Base-by-base conservation (phyloP, 768 basidiomycete genomes). In the Tylopilus balloui region DNA sequence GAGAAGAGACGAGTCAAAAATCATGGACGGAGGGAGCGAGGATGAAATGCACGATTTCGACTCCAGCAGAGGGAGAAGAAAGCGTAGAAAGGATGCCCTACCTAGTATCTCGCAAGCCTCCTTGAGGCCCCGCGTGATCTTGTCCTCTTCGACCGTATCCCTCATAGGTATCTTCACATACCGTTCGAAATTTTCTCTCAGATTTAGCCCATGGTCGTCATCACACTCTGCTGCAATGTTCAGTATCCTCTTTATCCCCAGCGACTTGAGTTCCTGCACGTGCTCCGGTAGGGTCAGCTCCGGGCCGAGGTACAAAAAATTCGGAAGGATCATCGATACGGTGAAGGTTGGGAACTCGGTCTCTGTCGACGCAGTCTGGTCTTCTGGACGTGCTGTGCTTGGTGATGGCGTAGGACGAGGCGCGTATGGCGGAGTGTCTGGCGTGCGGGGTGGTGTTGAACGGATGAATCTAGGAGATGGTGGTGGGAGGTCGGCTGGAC, bases 151-250 rank as follows among this genome's bases (percentile, higher is more conserved):
- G 13, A 98, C 91, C 3, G 84, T 92, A 71, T 98, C 94, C 54
- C 92, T 75, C 90, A 97, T 94, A 8, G 92, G 88, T 35, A 97
- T 87, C 59, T 82, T 86, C 39, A 79, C 71, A 65, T 97, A 97
- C 57, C 79, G 80, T 54, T 92, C 91, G 64, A 98, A 96, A 11
- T 74, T 73, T 46, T 81, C 75, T 40, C 73, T 74, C 48, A 94
- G 59, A 15, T 73, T 69, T 55, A 94, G 68, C 2, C 86, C 89
- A 44, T 83, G 81, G 59, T 92, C 84, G 55, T 92, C 80, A 54
- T 92, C 86, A 64, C 92, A 96, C 69, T 97, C 94, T 11, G 78
- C 77, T 15, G 94, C 94, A 39, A 96, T 84, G 62, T 98, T 98
- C 51, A 97, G 68, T 54, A 98, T 91, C 47, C 92, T 73, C 65